Evolutionary conservation across 1,284 basidiomycete species (phyloP).

Genomic region (Cryptococcus sp.): DNA sequence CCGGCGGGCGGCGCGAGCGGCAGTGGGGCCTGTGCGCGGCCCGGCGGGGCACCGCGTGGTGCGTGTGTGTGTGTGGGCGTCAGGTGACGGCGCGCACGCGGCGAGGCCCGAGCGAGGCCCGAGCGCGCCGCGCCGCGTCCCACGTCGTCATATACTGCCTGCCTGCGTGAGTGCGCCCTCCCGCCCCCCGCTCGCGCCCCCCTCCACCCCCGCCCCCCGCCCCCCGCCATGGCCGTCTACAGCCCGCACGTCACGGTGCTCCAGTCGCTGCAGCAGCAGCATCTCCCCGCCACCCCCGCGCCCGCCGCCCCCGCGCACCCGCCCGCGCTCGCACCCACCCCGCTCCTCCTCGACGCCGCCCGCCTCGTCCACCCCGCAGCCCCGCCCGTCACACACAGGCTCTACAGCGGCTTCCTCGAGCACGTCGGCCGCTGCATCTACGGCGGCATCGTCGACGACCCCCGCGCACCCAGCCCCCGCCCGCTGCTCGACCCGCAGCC

Average conservation of each 20-base stretch:
- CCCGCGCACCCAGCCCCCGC: constrained; percentile 44
- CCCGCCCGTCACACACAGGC: constrained; percentile 26
- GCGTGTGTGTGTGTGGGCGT: too few species aligned
- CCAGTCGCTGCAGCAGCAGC: constrained; percentile 10
- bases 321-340: constrained; percentile 12
- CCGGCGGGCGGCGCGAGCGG: too few species aligned
- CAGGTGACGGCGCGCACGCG: too few species aligned
- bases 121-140: too few species aligned
- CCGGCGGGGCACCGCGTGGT: too few species aligned
- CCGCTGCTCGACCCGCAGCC: constrained; percentile 38
- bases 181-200: too few species aligned
- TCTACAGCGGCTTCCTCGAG: constrained; percentile 63
- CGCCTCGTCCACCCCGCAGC: constrained; percentile 24
- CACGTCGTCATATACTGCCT: too few species aligned
- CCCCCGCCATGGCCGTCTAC: constrained; percentile 21
- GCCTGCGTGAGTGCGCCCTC: too few species aligned
- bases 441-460: constrained; percentile 58
- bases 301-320: constrained; percentile 22
- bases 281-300: neutral
- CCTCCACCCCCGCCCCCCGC: neutral
- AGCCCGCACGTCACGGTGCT: constrained; percentile 25
- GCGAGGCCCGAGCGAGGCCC: too few species aligned
- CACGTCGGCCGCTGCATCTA: constrained; percentile 63
- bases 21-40: too few species aligned
- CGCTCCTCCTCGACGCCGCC: constrained; percentile 22